Evolutionary conservation across 495 filamentous ascomycete genomes (phyloP), one percentile per base, ranked within the genome.

Genomic region (Penicillium roqueforti): DNA sequence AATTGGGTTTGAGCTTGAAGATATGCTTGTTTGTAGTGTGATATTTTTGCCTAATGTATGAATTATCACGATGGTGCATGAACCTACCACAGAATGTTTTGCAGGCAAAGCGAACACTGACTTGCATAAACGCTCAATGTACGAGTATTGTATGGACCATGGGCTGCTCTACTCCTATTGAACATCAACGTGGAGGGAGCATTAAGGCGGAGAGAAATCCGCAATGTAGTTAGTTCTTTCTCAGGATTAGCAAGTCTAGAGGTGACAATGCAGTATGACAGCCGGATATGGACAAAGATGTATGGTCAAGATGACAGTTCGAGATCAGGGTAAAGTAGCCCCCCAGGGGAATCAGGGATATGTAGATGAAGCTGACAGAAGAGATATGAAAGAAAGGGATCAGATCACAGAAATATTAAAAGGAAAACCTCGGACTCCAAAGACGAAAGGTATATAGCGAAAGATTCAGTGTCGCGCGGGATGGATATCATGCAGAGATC

Each of bases 401-500:
- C 47, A 38, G 41, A 50, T 53, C 43, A 54, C 42, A 45, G 10
- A 25, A 55, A 42, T 32, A 64, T 46, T 48, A 51, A 18, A 47
- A 55, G 40, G 44, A 55, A 11, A 50, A 40, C 34, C 16, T 40
- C 25, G n/a, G 22, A 22, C 36, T 25, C 16, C 26, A 38, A 36
- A 11, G n/a, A 39, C n/a, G 19, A 29, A 29, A 53, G 31, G 36
- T 45, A 22, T 49, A n/a, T 47, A 41, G 19, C 20, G 49, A 40
- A 47, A 19, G 16, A 25, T 36, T 5, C 11, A 11, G 29, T 7
- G 32, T 36, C 14, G 32, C 50, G 59, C 46, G 57, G 50, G 50
- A 51, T 57, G 65, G 65, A 68, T 66, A 66, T 70, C 67, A 66
- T 65, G 59, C 55, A 62, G 61, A 57, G 54, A 47, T 34, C 41